Conservation (phyloP, 2,329 filamentous ascomycete genomes). For the Pseudogymnoascus destructans region DNA sequence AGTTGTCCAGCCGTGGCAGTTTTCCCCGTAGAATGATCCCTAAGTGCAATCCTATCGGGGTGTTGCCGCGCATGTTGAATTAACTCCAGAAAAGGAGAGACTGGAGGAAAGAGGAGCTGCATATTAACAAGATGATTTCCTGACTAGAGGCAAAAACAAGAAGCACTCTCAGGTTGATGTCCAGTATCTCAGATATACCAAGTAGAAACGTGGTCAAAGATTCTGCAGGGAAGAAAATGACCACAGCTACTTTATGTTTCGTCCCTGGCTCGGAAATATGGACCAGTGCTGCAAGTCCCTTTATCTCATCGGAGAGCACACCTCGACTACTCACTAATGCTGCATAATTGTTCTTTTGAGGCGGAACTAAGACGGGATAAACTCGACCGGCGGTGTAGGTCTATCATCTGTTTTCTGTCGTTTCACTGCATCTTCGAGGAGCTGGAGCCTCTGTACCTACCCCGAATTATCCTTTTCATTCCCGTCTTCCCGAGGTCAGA, state of each 20-base stretch:
- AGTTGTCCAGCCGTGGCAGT: conserved; percentile 16
- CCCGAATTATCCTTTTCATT: background rate
- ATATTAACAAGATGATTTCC: conserved; percentile 11
- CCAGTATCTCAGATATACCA: background rate
- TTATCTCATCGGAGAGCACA: background rate
- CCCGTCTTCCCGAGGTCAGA: background rate
- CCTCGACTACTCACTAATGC: background rate
- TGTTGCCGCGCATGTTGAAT: conserved; percentile 12
- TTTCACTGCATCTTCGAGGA: conserved; percentile 2
- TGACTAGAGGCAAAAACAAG: background rate
- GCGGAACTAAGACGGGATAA: background rate
- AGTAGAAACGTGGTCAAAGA: background rate
- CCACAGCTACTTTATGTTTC: background rate
- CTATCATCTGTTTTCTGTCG: background rate
- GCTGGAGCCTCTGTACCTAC: background rate
- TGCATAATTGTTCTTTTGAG: background rate
- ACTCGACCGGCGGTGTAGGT: background rate
- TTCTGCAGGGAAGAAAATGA: background rate
- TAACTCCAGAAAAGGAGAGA: conserved; percentile 16
- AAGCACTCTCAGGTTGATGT: background rate
- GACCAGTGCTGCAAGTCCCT: background rate
- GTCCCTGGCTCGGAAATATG: background rate
- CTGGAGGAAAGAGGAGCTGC: conserved; percentile 13
- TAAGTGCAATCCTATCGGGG: conserved; percentile 15
- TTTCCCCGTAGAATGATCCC: conserved; percentile 15